phyloP scores from a whole-genome alignment of 371 early-diverging fungal genomes.

The Massospora cicadina region DNA sequence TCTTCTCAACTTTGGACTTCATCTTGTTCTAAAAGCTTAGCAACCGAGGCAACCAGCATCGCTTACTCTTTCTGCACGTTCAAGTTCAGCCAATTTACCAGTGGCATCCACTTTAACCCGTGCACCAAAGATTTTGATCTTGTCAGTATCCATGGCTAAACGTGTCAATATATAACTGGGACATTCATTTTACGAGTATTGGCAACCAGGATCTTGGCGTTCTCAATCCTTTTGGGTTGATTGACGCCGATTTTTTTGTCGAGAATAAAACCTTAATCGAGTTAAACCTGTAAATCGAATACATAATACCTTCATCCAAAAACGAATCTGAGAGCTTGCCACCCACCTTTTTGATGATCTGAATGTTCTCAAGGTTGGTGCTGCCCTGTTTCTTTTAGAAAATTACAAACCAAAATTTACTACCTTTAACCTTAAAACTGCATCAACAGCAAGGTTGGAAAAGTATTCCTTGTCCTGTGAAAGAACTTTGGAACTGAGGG shows the following conservation, averaged over 20 bases:
- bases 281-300: not conserved
- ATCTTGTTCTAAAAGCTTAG: slow-evolving; percentile 62
- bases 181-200: slow-evolving; percentile 66
- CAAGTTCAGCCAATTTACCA: slow-evolving; percentile 94
- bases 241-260: slow-evolving; percentile 97
- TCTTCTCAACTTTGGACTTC: slow-evolving; percentile 96
- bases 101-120: slow-evolving; percentile 94
- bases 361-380: slow-evolving; percentile 95
- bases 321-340: slow-evolving; percentile 95
- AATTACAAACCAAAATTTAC: slow-evolving; percentile 5
- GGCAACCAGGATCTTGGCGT: slow-evolving; percentile 93
- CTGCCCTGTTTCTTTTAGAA: slow-evolving; percentile 34
- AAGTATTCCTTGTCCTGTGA: slow-evolving; percentile 95
- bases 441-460: slow-evolving; percentile 91
- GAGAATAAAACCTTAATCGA: slow-evolving; percentile 66
- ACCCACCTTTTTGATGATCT: slow-evolving; percentile 97
- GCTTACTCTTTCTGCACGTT: slow-evolving; percentile 83
- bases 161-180: slow-evolving; percentile 2
- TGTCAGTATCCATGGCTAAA: slow-evolving; percentile 97
- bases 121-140: slow-evolving; percentile 99
- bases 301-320: slow-evolving; percentile 67
- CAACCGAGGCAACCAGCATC: not conserved
- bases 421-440: slow-evolving; percentile 78
- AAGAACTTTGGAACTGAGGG: slow-evolving; percentile 94
- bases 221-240: slow-evolving; percentile 89